Evolutionary conservation across 805 yeast genomes (phyloP), one percentile per base, ranked within the genome.

Genomic region (Yamadazyma sp.): DNA sequence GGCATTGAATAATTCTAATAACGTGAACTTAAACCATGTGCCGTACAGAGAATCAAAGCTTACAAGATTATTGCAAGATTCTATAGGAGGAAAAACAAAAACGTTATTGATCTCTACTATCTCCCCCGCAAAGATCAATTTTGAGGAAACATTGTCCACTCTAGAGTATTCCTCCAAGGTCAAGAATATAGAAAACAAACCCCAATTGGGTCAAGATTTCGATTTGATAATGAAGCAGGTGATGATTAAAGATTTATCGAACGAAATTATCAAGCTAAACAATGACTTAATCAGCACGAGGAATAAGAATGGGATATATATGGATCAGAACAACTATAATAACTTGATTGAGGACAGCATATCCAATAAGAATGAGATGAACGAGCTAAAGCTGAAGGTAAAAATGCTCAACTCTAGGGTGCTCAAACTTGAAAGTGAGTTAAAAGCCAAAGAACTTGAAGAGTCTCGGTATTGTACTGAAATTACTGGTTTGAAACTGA

Each of bases 121-220:
- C 2, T 86, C 95, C 5, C 95, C 96, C 0, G 95, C 95, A 0
- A 77, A 76, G 46, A 70, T 80, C 18, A 84, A 83, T 40, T 59
- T 78, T 10, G 95, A 84, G 23, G 96, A 89, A 54, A 85, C 96
- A 0, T 57, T 82, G 29, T 84, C 93, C 47, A 90, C 96, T 0
- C 67, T 89, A 37, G 95, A 86, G 46, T 89, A 90, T 58, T 96
- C 96, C 2, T 78, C 80, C 40, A 80, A 88, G 43, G 96, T 96
- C 3, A 85, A 87, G 46, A 83, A 80, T 49, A 87, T 89, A 45
- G 78, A 77, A 49, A 87, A 66, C 67, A 73, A 24, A 57, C 86
- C 74, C 50, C 86, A 47, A 45, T 54, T 68, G 7, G 77, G 77
- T 4, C 60, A 57, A 26, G 70, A 62, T 33, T 56, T 55, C 15